Conservation (phyloP, 169 alveolate genomes). For the Ichthyophthirius multifiliis region DNA sequence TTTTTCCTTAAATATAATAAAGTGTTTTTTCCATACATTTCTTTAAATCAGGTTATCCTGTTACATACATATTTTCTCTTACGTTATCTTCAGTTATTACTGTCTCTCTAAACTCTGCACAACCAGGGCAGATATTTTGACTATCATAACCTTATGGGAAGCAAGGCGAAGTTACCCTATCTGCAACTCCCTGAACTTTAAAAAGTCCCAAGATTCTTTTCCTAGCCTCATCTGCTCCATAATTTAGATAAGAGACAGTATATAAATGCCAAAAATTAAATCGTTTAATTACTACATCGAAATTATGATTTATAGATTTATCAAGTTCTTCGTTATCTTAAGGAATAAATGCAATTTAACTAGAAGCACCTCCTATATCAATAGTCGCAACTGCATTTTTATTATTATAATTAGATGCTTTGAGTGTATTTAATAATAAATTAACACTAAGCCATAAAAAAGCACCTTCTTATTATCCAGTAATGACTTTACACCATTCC, state of each 20-base stretch:
- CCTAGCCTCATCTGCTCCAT: conserved; percentile 16
- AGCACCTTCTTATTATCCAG: conserved; percentile 36
- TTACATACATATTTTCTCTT: too few relatives aligned
- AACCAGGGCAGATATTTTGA: too few relatives aligned
- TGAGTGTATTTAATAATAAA: neutral
- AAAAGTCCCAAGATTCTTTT: neutral
- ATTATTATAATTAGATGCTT: neutral
- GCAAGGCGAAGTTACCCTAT: too few relatives aligned
- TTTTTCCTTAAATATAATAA: too few relatives aligned
- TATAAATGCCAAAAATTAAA: neutral
- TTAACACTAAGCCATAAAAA: conserved; percentile 30
- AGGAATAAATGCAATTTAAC: conserved; percentile 18
- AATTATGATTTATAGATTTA: conserved; percentile 1
- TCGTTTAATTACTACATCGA: neutral
- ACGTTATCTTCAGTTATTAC: too few relatives aligned
- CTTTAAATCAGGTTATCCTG: too few relatives aligned
- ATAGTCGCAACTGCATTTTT: neutral
- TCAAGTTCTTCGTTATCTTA: neutral
- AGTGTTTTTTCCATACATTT: too few relatives aligned
- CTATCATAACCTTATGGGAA: too few relatives aligned
- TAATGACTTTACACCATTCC: conserved; percentile 20
- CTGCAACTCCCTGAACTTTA: too few relatives aligned
- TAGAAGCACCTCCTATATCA: conserved; percentile 29
- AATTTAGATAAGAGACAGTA: conserved; percentile 27
- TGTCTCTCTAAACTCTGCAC: too few relatives aligned